Evolutionary conservation across 2,329 filamentous ascomycete genomes (phyloP), one percentile per base, ranked within the genome.

Genomic region (Diaporthe sp.): DNA sequence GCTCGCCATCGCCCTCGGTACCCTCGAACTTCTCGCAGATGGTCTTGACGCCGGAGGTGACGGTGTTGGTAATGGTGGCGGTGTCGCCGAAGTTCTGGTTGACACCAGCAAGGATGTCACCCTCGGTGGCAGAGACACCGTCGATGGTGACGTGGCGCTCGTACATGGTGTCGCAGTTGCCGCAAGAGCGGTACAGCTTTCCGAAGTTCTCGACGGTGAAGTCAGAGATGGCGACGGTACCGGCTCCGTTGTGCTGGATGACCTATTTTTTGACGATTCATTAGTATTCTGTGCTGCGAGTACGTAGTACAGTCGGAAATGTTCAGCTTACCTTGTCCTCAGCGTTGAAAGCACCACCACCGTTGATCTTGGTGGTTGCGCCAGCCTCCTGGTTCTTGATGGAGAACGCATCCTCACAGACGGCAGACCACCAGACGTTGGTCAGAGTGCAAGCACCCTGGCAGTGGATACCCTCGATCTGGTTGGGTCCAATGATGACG

Each of bases 391-490:
- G 83, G 9, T 74, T 52, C 72, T 82, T 82, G 78, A 85, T 82
- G 30, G 83, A 83, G 7, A 81, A 80, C 10, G 81, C 82, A 74
- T 83, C 82, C 75, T 83, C 82, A 75, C 82, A 83, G 50, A 83
- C 80, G 74, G 81, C 79, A 45, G 78, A 79, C 81, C 81, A 82
- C 81, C 81, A 82, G 58, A 84, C 83, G 76, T 82, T 82, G 69
- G 68, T 83, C n/a, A 77, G 77, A 87, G 78, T 77, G 71, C 87
- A 88, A 3, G 81, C 78, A 28, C 86, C 86, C 71, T 84, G 79
- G 80, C 87, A 89, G 80, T 89, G 86, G 40, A 89, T 82, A 73
- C 84, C 87, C 79, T 87, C 87, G 67, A 84, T 83, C 76, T 87
- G 82, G 77, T 86, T 84, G 19, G 84, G 83, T 19, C 88, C 87